phyloP scores from a whole-genome alignment of 2,329 filamentous ascomycete species.

The Ophiostoma himal-ulmi region DNA sequence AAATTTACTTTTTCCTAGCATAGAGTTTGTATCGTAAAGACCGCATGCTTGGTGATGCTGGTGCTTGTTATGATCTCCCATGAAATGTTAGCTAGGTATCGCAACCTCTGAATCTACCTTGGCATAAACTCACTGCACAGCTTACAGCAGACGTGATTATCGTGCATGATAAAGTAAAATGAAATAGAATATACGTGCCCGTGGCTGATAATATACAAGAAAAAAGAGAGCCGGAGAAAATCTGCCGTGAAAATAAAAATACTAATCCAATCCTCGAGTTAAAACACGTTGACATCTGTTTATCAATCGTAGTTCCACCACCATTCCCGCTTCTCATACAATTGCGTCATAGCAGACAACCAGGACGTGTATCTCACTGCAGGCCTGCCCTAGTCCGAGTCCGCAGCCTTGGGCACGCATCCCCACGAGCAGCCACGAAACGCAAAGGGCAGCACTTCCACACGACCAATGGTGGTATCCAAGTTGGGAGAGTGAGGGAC shows the following conservation, averaged over 20 bases:
- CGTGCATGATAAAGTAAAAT: neutral
- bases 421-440: constrained; percentile 46
- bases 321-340: too few species aligned
- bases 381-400: neutral
- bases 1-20: too few species aligned
- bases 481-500: constrained; percentile 15
- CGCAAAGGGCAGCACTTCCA: constrained; percentile 41
- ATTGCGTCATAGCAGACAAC: too few species aligned
- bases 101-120: too few species aligned
- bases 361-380: neutral
- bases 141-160: too few species aligned
- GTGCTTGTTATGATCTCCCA: too few species aligned
- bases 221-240: neutral
- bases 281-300: too few species aligned
- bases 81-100: too few species aligned
- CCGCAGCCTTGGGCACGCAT: constrained; percentile 36
- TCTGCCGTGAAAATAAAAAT: neutral
- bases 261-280: neutral
- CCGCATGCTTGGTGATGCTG: too few species aligned
- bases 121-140: neutral
- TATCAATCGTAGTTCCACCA: too few species aligned
- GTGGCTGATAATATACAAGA: neutral
- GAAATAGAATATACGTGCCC: neutral
- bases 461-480: constrained; percentile 30
- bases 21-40: too few species aligned